Evolutionary conservation across 345 rosid genomes (phyloP).

Genomic region (Eucalyptus pauciflora): DNA sequence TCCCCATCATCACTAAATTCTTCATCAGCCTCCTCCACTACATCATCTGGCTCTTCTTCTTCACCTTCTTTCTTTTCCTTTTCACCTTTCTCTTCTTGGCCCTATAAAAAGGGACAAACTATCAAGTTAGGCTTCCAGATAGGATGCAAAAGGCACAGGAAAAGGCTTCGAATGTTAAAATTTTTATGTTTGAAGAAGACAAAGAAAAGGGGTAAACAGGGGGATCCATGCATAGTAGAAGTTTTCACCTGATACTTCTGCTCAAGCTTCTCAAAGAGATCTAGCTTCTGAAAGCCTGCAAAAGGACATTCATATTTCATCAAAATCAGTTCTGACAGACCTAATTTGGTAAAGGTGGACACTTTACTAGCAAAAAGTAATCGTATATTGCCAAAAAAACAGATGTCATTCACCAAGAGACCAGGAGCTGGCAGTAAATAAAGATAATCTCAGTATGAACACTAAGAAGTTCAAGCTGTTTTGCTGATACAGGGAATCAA

Average conservation of each 20-base stretch:
- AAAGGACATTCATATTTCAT: not conserved
- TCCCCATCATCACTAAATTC: slow-evolving; percentile 40
- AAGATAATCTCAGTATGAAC: not conserved
- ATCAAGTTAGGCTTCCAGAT: not conserved
- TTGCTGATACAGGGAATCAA: not conserved
- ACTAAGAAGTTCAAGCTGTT: not conserved
- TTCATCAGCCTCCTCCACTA: slow-evolving; percentile 16
- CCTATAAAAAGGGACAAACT: not conserved
- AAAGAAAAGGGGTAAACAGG: not conserved
- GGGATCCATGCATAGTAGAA: not conserved
- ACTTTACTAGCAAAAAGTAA: not conserved
- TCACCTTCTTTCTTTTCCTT: slow-evolving; percentile 28
- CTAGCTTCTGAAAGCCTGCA: slow-evolving; percentile 17
- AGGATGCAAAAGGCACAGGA: not conserved
- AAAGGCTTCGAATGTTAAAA: not conserved
- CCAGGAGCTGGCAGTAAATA: not conserved
- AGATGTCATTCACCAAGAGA: not conserved
- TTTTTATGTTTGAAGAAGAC: not conserved
- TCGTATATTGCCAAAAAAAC: not conserved
- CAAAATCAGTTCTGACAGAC: not conserved
- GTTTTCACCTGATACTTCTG: slow-evolving; percentile 18
- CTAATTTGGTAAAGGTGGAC: not conserved
- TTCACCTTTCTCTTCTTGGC: slow-evolving; percentile 20
- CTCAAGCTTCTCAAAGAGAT: slow-evolving; percentile 34
- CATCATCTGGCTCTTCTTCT: slow-evolving; percentile 24